phyloP scores from a whole-genome alignment of 805 yeast genomes.

The Candida takata region DNA sequence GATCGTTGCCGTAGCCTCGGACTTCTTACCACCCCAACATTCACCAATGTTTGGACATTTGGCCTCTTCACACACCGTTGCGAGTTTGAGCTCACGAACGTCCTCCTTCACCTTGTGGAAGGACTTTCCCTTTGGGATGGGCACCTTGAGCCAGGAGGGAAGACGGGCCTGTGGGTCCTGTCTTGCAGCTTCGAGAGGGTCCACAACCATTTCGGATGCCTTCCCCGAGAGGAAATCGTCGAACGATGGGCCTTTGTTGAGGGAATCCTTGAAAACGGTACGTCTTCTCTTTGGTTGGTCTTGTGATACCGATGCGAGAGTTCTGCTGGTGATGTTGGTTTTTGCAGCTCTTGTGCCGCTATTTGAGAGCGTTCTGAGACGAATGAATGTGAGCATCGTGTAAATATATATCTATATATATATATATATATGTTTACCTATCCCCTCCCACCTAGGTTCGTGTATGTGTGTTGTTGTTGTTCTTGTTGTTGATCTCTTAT shows the following conservation, averaged over 20 bases:
- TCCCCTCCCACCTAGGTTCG: too few relatives aligned
- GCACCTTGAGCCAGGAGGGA: conserved; percentile 92
- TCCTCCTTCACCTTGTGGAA: conserved; percentile 78
- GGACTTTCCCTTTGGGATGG: conserved; percentile 91
- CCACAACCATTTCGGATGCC: conserved; percentile 57
- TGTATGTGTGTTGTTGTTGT: too few relatives aligned
- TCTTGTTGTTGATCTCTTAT: too few relatives aligned
- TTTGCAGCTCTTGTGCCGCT: too few relatives aligned
- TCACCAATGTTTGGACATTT: conserved; percentile 99
- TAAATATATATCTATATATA: background rate
- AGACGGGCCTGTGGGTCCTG: conserved; percentile 62
- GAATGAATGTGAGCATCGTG: too few relatives aligned
- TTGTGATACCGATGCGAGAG: background rate
- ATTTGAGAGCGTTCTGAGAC: too few relatives aligned
- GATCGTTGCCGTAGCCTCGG: conserved; percentile 94
- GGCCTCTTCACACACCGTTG: conserved; percentile 98
- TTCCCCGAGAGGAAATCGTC: conserved; percentile 84
- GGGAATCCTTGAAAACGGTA: conserved; percentile 59
- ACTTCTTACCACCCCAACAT: conserved; percentile 95
- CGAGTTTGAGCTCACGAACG: conserved; percentile 76
- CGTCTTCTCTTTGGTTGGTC: conserved; percentile 30
- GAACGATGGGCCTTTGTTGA: conserved; percentile 85
- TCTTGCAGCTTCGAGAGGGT: conserved; percentile 73
- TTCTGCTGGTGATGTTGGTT: background rate
- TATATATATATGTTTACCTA: background rate